Evolutionary conservation across 2,329 filamentous ascomycete genomes (phyloP), one percentile per base, ranked within the genome.

Genomic region (Didymella keratinophila): DNA sequence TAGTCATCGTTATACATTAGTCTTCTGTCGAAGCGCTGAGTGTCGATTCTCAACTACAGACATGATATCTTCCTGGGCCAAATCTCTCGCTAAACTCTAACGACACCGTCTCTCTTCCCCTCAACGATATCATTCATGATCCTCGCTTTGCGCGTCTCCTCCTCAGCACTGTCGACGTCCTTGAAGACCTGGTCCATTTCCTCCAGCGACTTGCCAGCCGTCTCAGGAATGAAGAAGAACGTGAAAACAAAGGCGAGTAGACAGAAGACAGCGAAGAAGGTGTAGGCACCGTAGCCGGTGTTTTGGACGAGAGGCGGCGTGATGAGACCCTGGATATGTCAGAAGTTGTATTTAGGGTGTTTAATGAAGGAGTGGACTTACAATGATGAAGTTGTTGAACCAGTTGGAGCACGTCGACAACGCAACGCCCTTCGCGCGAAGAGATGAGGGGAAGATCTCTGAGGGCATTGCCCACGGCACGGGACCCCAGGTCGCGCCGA

Each of bases 361-460:
- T n/a, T n/a, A 39, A 14, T 14, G 30, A 34, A 28, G 28, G 18
- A 23, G 16, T 12, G 28, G 14, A 62, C 68, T 62, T 65, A 73
- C 71, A 25, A 88, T 85, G 49, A 87, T 83, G 62, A 89, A 88
- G 70, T 89, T 88, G 70, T 83, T 86, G 2, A 88, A 73, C 78
- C 89, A 91, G 74, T 87, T 88, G 6, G 82, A 83, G 58, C 82
- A 85, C 0, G 87, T 89, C 0, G 85, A 86, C 2, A 89, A 77
- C 1, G 87, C 87, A 0, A 88, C 86, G 32, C 88, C 89, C 70
- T 89, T 90, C 2, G 87, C 86, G 7, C 87, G 80, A 0, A 85
- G 76, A 0, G 80, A 81, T 1, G 82, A 83, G 0, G 86, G 86
- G 42, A 89, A 89, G n/a, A 91, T 86, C 60, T 92, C 86, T 28